Evolutionary conservation across 176 grass and related monocot species (phyloP).

Genomic region (Juncus inflexus): DNA sequence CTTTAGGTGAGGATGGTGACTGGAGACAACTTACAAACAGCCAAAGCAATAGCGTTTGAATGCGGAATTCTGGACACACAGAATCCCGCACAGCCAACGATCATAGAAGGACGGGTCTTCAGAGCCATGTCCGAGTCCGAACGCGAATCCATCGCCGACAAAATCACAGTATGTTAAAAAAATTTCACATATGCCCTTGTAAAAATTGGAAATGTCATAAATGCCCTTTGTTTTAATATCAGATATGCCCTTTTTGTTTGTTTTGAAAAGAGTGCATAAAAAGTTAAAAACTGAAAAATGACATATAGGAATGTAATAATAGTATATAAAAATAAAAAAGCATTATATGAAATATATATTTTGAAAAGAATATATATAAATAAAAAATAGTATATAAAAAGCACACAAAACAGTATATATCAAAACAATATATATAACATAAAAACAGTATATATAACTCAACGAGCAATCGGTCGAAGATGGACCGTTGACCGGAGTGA

Average conservation of each 20-base stretch:
- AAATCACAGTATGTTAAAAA: conserved; percentile 58
- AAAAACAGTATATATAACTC: too few relatives aligned
- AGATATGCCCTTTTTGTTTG: neutral
- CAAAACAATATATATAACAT: too few relatives aligned
- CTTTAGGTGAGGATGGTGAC: conserved; percentile 95
- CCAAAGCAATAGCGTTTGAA: conserved; percentile 93
- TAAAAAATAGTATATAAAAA: too few relatives aligned
- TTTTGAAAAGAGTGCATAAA: neutral
- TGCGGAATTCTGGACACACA: conserved; percentile 79
- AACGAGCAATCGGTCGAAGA: too few relatives aligned
- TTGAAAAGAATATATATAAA: too few relatives aligned
- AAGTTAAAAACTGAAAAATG: neutral
- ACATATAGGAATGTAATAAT: neutral
- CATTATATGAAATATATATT: too few relatives aligned
- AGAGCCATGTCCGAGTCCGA: conserved; percentile 56
- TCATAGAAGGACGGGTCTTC: conserved; percentile 88
- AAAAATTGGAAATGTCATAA: too few relatives aligned
- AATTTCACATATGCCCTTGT: conserved; percentile 6
- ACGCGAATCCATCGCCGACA: conserved; percentile 59
- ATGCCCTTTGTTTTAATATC: neutral
- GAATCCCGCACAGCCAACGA: conserved; percentile 28
- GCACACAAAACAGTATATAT: too few relatives aligned
- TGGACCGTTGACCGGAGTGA: too few relatives aligned
- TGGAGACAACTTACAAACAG: conserved; percentile 92
- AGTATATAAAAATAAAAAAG: too few relatives aligned